Percentiles rank a stretch among this genome's conserved stretches.
These are phyloP conservation scores for Aspergillus proliferans DNA, from an alignment of 2,329 filamentous ascomycete genomes.

Conservation along the genomic window DNA sequence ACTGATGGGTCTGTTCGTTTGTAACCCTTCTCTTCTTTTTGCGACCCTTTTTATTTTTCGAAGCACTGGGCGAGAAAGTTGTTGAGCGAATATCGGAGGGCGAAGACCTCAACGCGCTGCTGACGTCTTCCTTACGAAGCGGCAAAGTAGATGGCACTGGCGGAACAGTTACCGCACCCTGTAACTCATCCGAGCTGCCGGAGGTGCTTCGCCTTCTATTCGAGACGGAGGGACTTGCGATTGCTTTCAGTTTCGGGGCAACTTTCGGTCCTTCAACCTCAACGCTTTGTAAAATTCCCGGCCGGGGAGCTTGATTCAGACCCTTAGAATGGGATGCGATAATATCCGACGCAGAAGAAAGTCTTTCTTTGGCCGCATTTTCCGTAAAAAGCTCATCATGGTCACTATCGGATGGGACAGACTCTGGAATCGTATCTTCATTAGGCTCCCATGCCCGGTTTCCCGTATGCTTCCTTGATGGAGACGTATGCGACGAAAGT, in stretches of 20 bases:
- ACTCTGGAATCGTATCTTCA: too few relatives aligned
- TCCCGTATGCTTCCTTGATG: too few relatives aligned
- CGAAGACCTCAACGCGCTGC: slow-evolving; percentile 13
- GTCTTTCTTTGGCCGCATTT: slow-evolving; percentile 19
- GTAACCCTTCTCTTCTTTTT: slow-evolving; percentile 5
- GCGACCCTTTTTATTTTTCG: slow-evolving; percentile 6
- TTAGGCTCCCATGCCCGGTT: too few relatives aligned
- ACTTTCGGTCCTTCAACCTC: slow-evolving; percentile 7
- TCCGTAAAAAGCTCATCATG: slow-evolving; percentile 20
- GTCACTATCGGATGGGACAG: slow-evolving; percentile 2
- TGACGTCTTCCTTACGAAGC: slow-evolving; percentile 5
- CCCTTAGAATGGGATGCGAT: not conserved
- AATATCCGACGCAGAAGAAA: slow-evolving; percentile 3
- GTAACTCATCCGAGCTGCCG: slow-evolving; percentile 34
- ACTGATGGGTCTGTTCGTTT: not conserved
- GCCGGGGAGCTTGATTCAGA: slow-evolving; percentile 2
- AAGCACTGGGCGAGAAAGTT: slow-evolving; percentile 16
- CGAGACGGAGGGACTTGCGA: not conserved
- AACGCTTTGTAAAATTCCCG: slow-evolving; percentile 10
- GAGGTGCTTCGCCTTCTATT: slow-evolving; percentile 4
- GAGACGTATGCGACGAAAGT: too few relatives aligned
- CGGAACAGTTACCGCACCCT: slow-evolving; percentile 29
- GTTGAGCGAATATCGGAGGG: slow-evolving; percentile 29
- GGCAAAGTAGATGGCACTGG: slow-evolving; percentile 11
- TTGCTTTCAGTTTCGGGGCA: not conserved